Conservation (phyloP, 164 flowering plant genomes). For the Vitis rotundifolia region DNA sequence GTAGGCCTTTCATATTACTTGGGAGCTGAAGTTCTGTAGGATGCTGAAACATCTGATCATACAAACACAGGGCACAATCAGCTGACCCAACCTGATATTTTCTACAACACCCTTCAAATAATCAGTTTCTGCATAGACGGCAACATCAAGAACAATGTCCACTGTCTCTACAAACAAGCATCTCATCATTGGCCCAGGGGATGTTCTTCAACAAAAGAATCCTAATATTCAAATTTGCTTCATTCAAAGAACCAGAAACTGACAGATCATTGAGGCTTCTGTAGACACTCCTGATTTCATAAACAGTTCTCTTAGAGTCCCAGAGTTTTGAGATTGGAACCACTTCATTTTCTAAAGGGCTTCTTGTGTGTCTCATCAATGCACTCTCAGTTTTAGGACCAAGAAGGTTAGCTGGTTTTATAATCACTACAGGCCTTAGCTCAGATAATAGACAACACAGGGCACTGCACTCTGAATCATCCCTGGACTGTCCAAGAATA, state of each 20-base stretch:
- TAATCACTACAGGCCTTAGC: slow-evolving; percentile 91
- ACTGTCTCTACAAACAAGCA: too few relatives aligned
- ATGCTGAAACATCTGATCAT: too few relatives aligned
- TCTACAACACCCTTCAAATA: too few relatives aligned
- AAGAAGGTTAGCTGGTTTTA: slow-evolving; percentile 80
- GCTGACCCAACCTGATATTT: too few relatives aligned
- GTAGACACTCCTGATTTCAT: slow-evolving; percentile 54
- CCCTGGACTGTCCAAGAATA: slow-evolving; percentile 87
- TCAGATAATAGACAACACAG: slow-evolving; percentile 72
- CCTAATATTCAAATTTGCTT: slow-evolving; percentile 4
- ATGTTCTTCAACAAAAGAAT: slow-evolving; percentile 19
- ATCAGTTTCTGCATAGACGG: too few relatives aligned
- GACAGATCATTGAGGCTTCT: slow-evolving; percentile 25
- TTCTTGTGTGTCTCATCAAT: slow-evolving; percentile 69
- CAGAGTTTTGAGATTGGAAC: slow-evolving; percentile 74
- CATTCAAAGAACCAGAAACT: slow-evolving; percentile 22
- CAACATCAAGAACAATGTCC: too few relatives aligned
- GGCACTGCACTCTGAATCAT: slow-evolving; percentile 81
- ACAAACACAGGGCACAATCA: too few relatives aligned
- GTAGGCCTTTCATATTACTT: too few relatives aligned
- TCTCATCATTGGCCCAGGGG: slow-evolving; percentile 24
- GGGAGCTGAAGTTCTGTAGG: too few relatives aligned
- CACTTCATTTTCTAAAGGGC: slow-evolving; percentile 81
- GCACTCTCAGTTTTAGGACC: slow-evolving; percentile 79
- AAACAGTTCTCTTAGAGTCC: slow-evolving; percentile 80